These are phyloP conservation scores for Vigna angularis DNA, from an alignment of 306 rosid genomes.

Conservation along the genomic window DNA sequence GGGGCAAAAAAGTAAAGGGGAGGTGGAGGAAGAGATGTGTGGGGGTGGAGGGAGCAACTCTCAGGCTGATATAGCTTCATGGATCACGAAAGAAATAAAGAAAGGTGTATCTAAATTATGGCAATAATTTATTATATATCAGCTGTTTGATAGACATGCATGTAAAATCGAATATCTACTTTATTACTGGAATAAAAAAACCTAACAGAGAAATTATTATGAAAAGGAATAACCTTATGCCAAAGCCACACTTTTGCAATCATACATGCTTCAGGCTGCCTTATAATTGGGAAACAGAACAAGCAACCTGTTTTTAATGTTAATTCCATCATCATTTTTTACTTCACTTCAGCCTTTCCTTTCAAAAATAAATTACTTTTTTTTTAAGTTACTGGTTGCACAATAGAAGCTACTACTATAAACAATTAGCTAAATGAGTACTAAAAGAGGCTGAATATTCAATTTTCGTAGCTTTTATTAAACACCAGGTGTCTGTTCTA, in stretches of 20 bases:
- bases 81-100: not conserved
- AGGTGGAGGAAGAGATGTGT: too few species aligned
- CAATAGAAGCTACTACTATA: not conserved
- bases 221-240: not conserved
- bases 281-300: constrained; percentile 20
- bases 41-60: too few species aligned
- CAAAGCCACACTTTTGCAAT: not conserved
- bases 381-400: not conserved
- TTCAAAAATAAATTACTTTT: not conserved
- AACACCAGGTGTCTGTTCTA: not conserved
- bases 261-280: constrained; percentile 2
- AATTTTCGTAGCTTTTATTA: not conserved
- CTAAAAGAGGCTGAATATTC: not conserved
- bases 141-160: not conserved
- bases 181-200: not conserved
- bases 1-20: too few species aligned
- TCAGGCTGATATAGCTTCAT: not conserved
- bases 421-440: not conserved
- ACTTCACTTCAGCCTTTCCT: not conserved
- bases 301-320: constrained; percentile 5
- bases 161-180: constrained; percentile 10
- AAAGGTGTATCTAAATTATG: too few species aligned
- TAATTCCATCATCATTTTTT: not conserved
- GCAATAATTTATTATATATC: not conserved
- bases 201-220: not conserved